Conservation (phyloP, 495 filamentous ascomycete genomes). For the Cercophora scortea region DNA sequence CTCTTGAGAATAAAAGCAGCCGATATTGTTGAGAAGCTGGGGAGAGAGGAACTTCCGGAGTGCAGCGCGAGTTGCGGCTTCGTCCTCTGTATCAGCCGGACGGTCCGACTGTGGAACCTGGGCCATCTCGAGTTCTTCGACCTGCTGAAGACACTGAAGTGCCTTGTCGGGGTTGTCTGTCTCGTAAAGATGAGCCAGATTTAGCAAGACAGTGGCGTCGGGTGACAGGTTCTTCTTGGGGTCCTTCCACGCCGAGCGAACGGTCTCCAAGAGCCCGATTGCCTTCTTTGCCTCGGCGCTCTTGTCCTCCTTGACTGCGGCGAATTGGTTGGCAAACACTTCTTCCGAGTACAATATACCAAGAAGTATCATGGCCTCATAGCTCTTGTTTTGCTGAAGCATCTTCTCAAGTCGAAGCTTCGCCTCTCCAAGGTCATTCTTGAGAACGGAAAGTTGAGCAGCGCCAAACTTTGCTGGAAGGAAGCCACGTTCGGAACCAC, state of each 20-base stretch:
- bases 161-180: conserved; percentile 77
- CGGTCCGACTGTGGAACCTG: conserved; percentile 60
- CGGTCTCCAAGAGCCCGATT: conserved; percentile 69
- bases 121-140: conserved; percentile 78
- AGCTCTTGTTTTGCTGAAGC: conserved; percentile 71
- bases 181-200: conserved; percentile 87
- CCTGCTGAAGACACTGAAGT: conserved; percentile 79
- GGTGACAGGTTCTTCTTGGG: conserved; percentile 67
- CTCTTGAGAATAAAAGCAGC: conserved; percentile 81
- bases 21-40: conserved; percentile 94
- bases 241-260: conserved; percentile 86
- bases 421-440: conserved; percentile 78
- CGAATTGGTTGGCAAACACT: conserved; percentile 68
- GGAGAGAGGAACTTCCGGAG: conserved; percentile 73
- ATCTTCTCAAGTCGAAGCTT: conserved; percentile 94
- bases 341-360: conserved; percentile 91
- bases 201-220: conserved; percentile 84
- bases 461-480: conserved; percentile 87
- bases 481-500: conserved; percentile 79
- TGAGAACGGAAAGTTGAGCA: conserved; percentile 78
- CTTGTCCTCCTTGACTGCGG: conserved; percentile 78
- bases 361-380: conserved; percentile 86
- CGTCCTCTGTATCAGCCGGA: conserved; percentile 54
- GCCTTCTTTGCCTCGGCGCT: conserved; percentile 74
- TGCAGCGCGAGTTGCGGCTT: conserved; percentile 46